phyloP scores from a whole-genome alignment of 1,284 basidiomycete genomes.

The Ustilago curta region DNA sequence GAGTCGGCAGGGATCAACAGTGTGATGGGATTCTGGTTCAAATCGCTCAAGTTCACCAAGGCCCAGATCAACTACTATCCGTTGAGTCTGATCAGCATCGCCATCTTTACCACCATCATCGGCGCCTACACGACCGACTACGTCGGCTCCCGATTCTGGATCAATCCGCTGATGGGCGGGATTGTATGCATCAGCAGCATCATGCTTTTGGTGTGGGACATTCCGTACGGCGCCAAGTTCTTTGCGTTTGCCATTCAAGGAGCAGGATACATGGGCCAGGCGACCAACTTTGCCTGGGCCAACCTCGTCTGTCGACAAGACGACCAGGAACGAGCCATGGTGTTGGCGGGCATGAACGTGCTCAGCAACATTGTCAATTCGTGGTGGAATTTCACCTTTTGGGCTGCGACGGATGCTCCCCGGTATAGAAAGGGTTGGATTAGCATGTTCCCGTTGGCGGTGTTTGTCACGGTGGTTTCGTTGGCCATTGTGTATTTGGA shows the following conservation, averaged over 20 bases:
- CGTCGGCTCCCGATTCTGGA: conserved; percentile 32
- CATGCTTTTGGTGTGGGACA: conserved; percentile 53
- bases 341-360: conserved; percentile 58
- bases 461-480: conserved; percentile 34
- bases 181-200: conserved; percentile 39
- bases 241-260: conserved; percentile 61
- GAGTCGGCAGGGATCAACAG: conserved; percentile 80
- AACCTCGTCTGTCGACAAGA: conserved; percentile 58
- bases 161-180: conserved; percentile 51
- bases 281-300: conserved; percentile 67
- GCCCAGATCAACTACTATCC: conserved; percentile 55
- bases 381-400: conserved; percentile 64
- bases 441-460: conserved; percentile 46
- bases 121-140: conserved; percentile 46
- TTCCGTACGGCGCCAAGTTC: conserved; percentile 57
- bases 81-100: conserved; percentile 43
- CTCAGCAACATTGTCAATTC: conserved; percentile 49
- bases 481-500: conserved; percentile 42
- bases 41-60: conserved; percentile 68
- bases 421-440: conserved; percentile 59
- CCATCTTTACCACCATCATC: conserved; percentile 48
- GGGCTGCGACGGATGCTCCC: conserved; percentile 58
- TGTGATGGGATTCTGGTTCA: conserved; percentile 81
- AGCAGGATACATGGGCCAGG: conserved; percentile 62
- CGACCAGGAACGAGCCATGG: conserved; percentile 62